phyloP scores from a whole-genome alignment of 257 asterid genomes.

The Solanum tarapatanum region DNA sequence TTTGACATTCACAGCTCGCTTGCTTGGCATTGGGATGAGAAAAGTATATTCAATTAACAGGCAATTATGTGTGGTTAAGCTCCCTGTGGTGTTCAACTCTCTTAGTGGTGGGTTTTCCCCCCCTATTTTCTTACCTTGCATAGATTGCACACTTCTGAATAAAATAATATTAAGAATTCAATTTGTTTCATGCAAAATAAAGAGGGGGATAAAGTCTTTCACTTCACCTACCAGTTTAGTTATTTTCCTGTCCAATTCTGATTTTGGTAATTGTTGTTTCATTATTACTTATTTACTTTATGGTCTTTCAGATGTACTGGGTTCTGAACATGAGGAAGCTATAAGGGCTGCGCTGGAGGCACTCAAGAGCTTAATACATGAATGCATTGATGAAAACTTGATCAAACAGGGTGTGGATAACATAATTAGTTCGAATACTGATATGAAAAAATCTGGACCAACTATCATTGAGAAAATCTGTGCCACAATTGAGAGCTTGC shows the following conservation, averaged over 20 bases:
- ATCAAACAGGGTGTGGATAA: slow-evolving; percentile 67
- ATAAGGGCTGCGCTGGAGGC: slow-evolving; percentile 59
- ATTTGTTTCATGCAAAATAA: background rate
- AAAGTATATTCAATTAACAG: slow-evolving; percentile 52
- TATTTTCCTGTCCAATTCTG: background rate
- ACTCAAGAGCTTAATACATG: slow-evolving; percentile 57
- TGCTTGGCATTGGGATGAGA: slow-evolving; percentile 77
- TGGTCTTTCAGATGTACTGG: slow-evolving; percentile 51
- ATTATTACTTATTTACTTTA: background rate
- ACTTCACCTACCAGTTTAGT: background rate
- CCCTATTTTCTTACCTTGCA: background rate
- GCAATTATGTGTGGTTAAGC: slow-evolving; percentile 72
- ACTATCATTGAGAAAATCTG: slow-evolving; percentile 76
- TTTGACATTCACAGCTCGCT: slow-evolving; percentile 74
- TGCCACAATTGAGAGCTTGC: slow-evolving; percentile 70
- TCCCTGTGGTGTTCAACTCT: slow-evolving; percentile 59
- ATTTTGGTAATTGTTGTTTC: background rate
- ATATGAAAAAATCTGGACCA: slow-evolving; percentile 50
- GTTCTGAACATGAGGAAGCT: slow-evolving; percentile 89
- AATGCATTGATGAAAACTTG: slow-evolving; percentile 66
- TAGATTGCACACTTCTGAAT: background rate
- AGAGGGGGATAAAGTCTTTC: background rate
- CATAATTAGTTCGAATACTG: slow-evolving; percentile 22
- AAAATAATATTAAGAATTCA: background rate
- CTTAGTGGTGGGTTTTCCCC: slow-evolving; percentile 44